Base-by-base conservation (phyloP, 345 rosid species). In the Draba incana region DNA sequence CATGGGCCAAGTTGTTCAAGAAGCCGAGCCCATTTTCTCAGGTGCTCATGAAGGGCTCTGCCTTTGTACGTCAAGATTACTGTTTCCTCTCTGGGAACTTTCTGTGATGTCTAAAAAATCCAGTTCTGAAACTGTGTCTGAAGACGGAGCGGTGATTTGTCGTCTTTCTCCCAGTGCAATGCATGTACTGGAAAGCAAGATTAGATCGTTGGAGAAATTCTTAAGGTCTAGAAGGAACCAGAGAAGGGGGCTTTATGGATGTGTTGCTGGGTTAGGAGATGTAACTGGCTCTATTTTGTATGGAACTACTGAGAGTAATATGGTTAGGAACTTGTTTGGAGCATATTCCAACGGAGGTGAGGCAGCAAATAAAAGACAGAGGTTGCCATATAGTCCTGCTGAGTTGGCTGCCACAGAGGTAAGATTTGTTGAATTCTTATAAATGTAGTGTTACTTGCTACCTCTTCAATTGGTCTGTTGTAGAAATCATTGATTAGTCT, bases 1-100 rank as follows among this genome's bases (percentile, higher is more conserved):
- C 84, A 89, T 91, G 99, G 99, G 98, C 45, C 98, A 94, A 80
- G 97, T 94, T 81, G 97, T 94, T 76, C 96, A 91, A 80, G 98
- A 91, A 79, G 92, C 97, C 5, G 98, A 89, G 77, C 97, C 99
- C 54, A 83, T 87, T 49, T 88, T 91, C 78, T 91, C 99, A 8
- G 97, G 96, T 75, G 98, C 93, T 23, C 84, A 89, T 74, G 96
- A 94, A 69, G 99, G 98, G 50, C 92, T 94, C 50, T 94, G 97
- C 81, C 79, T 94, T 70, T 91, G 97, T 70, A 75, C 99, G 11
- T 81, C 98, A 72, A 87, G 99, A 77, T 83, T 94, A 84, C 80
- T 94, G 65, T 87, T 89, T 66, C 98, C 99, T 12, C 69, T 94
- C 38, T 94, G 99, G 99, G 99, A 89, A 75, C 88, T 94, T 68